Evolutionary conservation across 202 grass and related monocot genomes (phyloP).

Genomic region (Setaria viridis): DNA sequence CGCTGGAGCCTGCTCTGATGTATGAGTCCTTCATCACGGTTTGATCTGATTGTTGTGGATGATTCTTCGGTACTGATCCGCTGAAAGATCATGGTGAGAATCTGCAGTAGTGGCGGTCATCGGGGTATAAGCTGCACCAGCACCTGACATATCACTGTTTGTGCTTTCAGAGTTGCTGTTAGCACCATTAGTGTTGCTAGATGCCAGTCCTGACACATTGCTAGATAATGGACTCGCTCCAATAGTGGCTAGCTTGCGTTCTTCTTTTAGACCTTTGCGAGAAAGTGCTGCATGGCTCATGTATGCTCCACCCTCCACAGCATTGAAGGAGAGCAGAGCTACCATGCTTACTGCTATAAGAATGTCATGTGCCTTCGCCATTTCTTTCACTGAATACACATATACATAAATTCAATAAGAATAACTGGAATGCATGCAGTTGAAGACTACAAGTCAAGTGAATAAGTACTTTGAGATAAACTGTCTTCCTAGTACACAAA

Average conservation of each 20-base stretch:
- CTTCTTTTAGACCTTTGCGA: slow-evolving; percentile 43
- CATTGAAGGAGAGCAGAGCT: slow-evolving; percentile 30
- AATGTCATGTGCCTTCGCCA: background rate
- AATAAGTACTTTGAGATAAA: background rate
- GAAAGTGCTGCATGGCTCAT: background rate
- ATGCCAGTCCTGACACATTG: background rate
- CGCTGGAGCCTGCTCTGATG: background rate
- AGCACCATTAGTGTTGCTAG: background rate
- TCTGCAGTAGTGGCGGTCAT: slow-evolving; percentile 31
- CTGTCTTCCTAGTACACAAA: background rate
- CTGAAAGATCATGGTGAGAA: slow-evolving; percentile 44
- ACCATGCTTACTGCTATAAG: slow-evolving; percentile 26
- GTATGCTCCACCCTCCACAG: slow-evolving; percentile 3
- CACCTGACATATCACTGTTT: background rate
- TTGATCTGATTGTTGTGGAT: slow-evolving; percentile 30
- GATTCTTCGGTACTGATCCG: slow-evolving; percentile 28
- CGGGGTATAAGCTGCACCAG: background rate
- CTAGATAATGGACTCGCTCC: slow-evolving; percentile 3
- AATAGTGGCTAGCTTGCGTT: background rate
- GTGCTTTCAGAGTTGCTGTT: slow-evolving; percentile 19
- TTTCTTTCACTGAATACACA: slow-evolving; percentile 5
- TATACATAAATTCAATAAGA: background rate
- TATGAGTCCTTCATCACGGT: background rate
- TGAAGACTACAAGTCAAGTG: background rate
- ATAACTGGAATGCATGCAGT: background rate